Base-by-base conservation (phyloP, 2,329 filamentous ascomycete species). In the Colletotrichum musicola region DNA sequence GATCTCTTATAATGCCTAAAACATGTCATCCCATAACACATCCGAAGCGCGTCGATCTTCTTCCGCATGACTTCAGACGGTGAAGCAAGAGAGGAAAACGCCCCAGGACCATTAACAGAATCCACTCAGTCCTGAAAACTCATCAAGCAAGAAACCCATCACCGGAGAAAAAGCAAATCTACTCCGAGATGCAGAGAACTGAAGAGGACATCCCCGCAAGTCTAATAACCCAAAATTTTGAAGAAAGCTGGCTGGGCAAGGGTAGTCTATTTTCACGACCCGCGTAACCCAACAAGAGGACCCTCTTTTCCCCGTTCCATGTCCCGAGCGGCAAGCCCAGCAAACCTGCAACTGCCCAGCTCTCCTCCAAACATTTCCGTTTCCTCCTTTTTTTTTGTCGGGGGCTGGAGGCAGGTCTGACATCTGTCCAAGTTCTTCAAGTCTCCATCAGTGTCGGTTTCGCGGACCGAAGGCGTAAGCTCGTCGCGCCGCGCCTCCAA, bases 351-450 rank as follows among this genome's bases (percentile, higher is more conserved):
- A 58, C 47, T 25, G 22, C 61, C 54, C 27, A 64, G 35, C 22
- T 59, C 59, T 58, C 25, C 57, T 56, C 53, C 25, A 63, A 54
- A 42, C 35, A 64, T 44, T 35, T 12, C 20, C 25, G 44, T 44
- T 20, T 30, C 22, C 63, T 51, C 13, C n/a, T n/a, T 13, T 25
- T 20, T 20, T 16, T 13, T 25, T 14, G 10, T 22, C 10, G 16
- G 27, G 16, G 12, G 27, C 42, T 40, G 16, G 18, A 27, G 18
- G 9, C 3, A 35, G 30, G 30, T 30, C 27, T 30, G 27, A 30
- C 27, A 30, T 27, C 27, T 18, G 40, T 35, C 9, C 22, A 18
- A 20, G n/a, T 38, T 54, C 49, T 35, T 35, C 30, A 35, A 35
- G 30, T 35, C 9, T 10, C 30, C 30, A 35, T 35, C 30, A 3